A percentile compares a stretch with the other conserved stretches of the same genome.
Evolutionary conservation across 2,329 filamentous ascomycete genomes (phyloP).

Genomic region (Pezicula rhizophila): DNA sequence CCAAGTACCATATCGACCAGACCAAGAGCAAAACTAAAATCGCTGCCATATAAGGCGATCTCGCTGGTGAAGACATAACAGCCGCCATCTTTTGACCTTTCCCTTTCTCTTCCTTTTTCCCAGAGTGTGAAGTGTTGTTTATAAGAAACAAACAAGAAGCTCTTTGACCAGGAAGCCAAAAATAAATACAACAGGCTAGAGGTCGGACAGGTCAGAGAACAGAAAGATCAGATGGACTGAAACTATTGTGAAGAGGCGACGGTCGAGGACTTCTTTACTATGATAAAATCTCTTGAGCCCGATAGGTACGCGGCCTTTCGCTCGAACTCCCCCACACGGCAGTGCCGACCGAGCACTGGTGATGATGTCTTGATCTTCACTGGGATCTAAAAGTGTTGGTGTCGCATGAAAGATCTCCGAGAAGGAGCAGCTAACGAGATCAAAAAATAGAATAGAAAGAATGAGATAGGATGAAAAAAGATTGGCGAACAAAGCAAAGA

Average conservation of each 20-base stretch:
- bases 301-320: not conserved
- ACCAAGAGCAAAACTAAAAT: conserved; percentile 3
- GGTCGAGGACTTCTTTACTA: not conserved
- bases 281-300: not conserved
- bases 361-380: not conserved
- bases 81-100: not conserved
- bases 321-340: not conserved
- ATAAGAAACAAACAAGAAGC: not conserved
- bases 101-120: not conserved
- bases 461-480: no score
- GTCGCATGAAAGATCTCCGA: not conserved
- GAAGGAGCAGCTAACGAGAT: no score
- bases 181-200: not conserved
- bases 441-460: no score
- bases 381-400: not conserved
- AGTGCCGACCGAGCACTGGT: not conserved
- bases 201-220: not conserved
- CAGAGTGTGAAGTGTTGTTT: no score
- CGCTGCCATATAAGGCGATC: conserved; percentile 1
- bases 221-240: not conserved
- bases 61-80: not conserved
- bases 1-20: conserved; percentile 4
- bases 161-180: not conserved
- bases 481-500: no score
- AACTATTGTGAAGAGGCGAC: not conserved